Base-by-base conservation (phyloP, 2,329 filamentous ascomycete species). In the Arthrobotrys megalospora region DNA sequence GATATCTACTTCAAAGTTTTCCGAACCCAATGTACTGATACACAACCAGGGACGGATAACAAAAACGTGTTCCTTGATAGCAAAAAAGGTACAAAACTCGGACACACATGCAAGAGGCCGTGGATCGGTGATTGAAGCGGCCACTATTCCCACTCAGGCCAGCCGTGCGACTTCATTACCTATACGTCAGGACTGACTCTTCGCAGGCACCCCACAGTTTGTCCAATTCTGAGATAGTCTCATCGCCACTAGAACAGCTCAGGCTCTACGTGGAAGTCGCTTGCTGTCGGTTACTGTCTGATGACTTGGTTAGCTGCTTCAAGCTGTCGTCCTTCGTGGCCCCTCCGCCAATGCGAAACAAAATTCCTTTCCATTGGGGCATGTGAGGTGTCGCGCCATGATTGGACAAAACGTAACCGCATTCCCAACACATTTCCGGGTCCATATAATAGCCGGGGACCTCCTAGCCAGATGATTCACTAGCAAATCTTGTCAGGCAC, bases 361-460 rank as follows among this genome's bases (percentile, higher is more conserved):
- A 71, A 71, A 63, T 55, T 21, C 24, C n/a, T 50, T 53, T 36
- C 21, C 58, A 64, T 75, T 47, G 64, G 47, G 58, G 38, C 64
- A 64, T 58, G 58, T 76, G 64, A 52, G 72, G 50, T 76, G 72
- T 76, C 72, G 72, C 64, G 48, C 41, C 65, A 58, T 69, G 36
- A 76, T 76, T 76, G 72, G 72, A 62, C 14, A 19, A 62, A 41
- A 38, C 7, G 48, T 34, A 50, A 70, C 72, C 55, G 68, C 72
- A 64, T 64, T 65, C 65, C 72, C 72, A 76, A 76, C 72, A 76
- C 72, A 76, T 70, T 53, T 38, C 58, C n/a, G 32, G 34, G 41
- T 19, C 50, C 62, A 55, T 73, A 66, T 73, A 73, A 73, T 58
- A 47, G 36, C 45, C 58, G 32, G 55, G 58, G 21, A 52, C 47